Evolutionary conservation across 2,329 filamentous ascomycete species (phyloP).

Genomic region (Rhynchosporium graminicola): DNA sequence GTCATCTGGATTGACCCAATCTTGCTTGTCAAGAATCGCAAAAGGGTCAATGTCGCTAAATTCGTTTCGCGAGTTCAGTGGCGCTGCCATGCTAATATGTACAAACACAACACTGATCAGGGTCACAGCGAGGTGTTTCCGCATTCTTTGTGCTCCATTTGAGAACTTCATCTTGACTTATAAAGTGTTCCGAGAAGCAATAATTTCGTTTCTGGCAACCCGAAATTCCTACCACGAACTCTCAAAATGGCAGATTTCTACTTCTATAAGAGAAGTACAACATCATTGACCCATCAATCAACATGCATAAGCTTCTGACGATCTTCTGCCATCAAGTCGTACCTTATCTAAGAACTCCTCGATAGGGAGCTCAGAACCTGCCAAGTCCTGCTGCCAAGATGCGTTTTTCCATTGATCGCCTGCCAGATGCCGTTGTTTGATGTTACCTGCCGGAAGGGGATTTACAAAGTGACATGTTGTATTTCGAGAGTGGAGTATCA

Average conservation of each 20-base stretch:
- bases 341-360: slow-evolving; percentile 8
- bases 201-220: not conserved
- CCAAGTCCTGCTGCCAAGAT: slow-evolving; percentile 10
- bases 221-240: not conserved
- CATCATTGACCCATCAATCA: not conserved
- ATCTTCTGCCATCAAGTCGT: slow-evolving; percentile 6
- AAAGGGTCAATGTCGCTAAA: slow-evolving; percentile 15
- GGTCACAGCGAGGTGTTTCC: not conserved
- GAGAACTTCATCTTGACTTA: not conserved
- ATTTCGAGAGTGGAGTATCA: not conserved
- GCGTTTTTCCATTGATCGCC: not conserved
- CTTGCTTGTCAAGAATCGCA: slow-evolving; percentile 12
- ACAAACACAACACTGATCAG: slow-evolving; percentile 2
- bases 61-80: slow-evolving; percentile 8
- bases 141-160: not conserved
- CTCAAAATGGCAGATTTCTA: not conserved
- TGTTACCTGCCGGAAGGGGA: slow-evolving; percentile 9
- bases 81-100: not conserved
- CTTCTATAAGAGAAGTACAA: not conserved
- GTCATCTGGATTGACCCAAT: slow-evolving; percentile 10
- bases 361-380: slow-evolving; percentile 10
- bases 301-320: slow-evolving; percentile 1
- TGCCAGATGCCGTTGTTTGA: not conserved
- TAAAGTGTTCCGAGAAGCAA: not conserved
- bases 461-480: not conserved